Conservation (phyloP, 202 grass and related monocot genomes). For the Elaeis oleifera region DNA sequence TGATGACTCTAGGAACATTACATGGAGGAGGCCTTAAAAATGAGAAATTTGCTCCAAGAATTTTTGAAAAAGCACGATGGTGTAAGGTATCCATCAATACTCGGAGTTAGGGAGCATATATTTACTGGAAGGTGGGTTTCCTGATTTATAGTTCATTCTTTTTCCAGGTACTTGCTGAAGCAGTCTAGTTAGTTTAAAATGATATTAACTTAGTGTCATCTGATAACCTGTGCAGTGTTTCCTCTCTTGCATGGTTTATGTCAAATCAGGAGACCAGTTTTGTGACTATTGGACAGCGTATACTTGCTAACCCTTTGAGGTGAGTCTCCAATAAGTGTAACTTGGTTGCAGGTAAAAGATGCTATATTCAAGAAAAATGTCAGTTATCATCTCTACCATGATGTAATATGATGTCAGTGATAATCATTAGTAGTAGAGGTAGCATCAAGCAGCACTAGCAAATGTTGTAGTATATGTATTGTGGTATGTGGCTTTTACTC, state of each 20-base stretch:
- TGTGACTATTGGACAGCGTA: slow-evolving; percentile 93
- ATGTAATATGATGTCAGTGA: too few species aligned
- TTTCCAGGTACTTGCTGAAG: neutral
- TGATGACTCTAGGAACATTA: slow-evolving; percentile 67
- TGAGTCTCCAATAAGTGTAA: slow-evolving; percentile 21
- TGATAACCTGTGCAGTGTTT: slow-evolving; percentile 48
- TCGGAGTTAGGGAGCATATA: slow-evolving; percentile 97
- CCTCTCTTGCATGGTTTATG: slow-evolving; percentile 99
- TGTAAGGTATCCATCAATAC: slow-evolving; percentile 88
- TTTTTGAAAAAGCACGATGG: slow-evolving; percentile 92
- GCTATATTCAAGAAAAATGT: too few species aligned
- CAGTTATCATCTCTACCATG: too few species aligned
- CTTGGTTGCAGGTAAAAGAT: too few species aligned
- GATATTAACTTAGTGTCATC: neutral
- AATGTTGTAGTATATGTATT: too few species aligned
- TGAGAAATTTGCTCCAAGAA: slow-evolving; percentile 97
- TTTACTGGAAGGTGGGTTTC: slow-evolving; percentile 77
- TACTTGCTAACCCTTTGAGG: slow-evolving; percentile 97
- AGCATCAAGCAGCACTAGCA: too few species aligned
- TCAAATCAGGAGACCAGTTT: slow-evolving; percentile 99
- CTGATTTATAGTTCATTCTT: slow-evolving; percentile 6
- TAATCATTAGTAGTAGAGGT: too few species aligned
- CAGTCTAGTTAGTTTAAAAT: too few species aligned
- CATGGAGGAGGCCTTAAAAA: slow-evolving; percentile 94
- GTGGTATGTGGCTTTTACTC: too few species aligned